Percentiles rank a stretch among this genome's conserved stretches.
Conservation (phyloP, 306 rosid species). For the Vachellia collinsii region DNA sequence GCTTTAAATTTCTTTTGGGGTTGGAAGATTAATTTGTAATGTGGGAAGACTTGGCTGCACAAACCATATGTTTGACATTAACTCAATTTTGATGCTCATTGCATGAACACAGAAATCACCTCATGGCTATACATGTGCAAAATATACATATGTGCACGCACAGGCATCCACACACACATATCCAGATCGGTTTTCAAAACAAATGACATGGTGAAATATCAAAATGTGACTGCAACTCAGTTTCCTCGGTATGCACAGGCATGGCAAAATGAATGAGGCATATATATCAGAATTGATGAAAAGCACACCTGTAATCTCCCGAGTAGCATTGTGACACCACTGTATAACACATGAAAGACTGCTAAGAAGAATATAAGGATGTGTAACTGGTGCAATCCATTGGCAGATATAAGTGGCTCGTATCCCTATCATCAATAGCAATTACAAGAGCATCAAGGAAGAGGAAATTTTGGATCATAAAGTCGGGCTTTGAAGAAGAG, state of each 20-base stretch:
- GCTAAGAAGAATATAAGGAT: constrained; percentile 95
- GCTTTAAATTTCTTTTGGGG: constrained; percentile 6
- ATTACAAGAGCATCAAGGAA: constrained; percentile 26
- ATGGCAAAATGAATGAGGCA: constrained; percentile 13
- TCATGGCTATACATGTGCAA: not conserved
- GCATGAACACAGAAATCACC: not conserved
- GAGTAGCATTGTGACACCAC: constrained; percentile 91
- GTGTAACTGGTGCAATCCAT: constrained; percentile 95
- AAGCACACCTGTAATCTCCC: constrained; percentile 86
- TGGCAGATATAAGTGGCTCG: constrained; percentile 69
- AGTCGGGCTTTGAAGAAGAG: not conserved
- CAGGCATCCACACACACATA: too few relatives aligned
- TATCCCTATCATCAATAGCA: constrained; percentile 58
- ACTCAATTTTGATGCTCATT: not conserved
- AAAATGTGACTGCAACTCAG: not conserved
- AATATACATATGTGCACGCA: too few relatives aligned
- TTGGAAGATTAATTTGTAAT: not conserved
- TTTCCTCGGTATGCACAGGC: constrained; percentile 7
- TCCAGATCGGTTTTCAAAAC: not conserved
- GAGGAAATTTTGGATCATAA: not conserved
- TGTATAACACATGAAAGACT: constrained; percentile 77
- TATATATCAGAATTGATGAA: not conserved
- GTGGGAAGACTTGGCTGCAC: not conserved
- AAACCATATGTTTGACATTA: not conserved
- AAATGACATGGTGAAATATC: constrained; percentile 7